Conservation (phyloP, 768 basidiomycete genomes). For the Exsudoporus frostii region DNA sequence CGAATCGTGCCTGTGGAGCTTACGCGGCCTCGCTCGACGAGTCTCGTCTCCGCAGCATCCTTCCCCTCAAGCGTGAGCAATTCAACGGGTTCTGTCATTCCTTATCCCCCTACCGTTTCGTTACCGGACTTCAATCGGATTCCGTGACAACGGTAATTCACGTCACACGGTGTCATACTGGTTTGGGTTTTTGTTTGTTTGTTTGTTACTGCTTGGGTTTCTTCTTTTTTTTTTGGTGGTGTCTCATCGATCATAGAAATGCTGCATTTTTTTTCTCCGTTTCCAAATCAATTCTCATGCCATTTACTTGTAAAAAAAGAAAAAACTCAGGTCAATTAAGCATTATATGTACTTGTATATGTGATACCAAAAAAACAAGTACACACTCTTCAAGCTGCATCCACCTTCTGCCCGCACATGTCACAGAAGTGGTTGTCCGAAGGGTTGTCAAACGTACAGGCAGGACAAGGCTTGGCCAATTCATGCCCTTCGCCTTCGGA, state of each 20-base stretch:
- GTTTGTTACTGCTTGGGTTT: slow-evolving; percentile 23
- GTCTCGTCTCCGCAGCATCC: slow-evolving; percentile 24
- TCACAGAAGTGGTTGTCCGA: slow-evolving; percentile 41
- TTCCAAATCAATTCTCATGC: slow-evolving; percentile 10
- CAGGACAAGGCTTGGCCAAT: slow-evolving; percentile 43
- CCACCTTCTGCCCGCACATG: slow-evolving; percentile 42
- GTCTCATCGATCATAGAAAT: slow-evolving; percentile 31
- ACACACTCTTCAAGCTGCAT: slow-evolving; percentile 12
- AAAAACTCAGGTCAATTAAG: slow-evolving; percentile 28
- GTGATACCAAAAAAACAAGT: slow-evolving; percentile 26
- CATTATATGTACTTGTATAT: slow-evolving; percentile 36
- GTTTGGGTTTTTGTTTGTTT: slow-evolving; percentile 26
- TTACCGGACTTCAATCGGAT: slow-evolving; percentile 27
- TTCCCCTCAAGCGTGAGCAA: slow-evolving; percentile 24
- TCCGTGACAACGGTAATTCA: slow-evolving; percentile 15
- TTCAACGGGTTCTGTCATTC: slow-evolving; percentile 18
- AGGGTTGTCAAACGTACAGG: slow-evolving; percentile 60
- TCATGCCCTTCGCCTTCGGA: slow-evolving; percentile 32
- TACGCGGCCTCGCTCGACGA: slow-evolving; percentile 36
- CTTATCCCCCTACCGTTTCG: slow-evolving; percentile 26
- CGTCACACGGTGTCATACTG: slow-evolving; percentile 22
- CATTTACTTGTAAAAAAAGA: slow-evolving; percentile 20
- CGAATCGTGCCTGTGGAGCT: slow-evolving; percentile 27
- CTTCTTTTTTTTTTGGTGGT: slow-evolving; percentile 20
- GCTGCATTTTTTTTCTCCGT: slow-evolving; percentile 11